A percentile compares a stretch with the other conserved stretches of the same genome.
Evolutionary conservation across 2,329 filamentous ascomycete genomes (phyloP).

Genomic region (Aspergillus glaucus): DNA sequence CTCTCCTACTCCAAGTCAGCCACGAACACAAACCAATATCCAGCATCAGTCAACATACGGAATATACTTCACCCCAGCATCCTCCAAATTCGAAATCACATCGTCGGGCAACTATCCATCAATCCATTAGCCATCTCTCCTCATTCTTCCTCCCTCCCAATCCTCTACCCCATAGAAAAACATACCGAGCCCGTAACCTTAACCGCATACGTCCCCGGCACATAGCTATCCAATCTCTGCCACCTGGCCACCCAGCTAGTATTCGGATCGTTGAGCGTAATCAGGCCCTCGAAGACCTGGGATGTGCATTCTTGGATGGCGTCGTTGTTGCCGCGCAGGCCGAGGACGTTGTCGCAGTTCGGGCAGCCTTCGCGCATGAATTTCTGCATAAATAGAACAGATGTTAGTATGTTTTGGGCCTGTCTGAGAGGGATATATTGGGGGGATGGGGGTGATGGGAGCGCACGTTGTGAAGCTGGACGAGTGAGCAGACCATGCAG

Average conservation of each 20-base stretch:
- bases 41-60: conserved; percentile 37
- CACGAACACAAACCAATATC: background rate
- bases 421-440: too few relatives aligned
- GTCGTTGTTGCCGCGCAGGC: conserved; percentile 71
- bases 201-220: conserved; percentile 83
- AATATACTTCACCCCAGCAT: conserved; percentile 56
- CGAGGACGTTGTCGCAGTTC: conserved; percentile 91
- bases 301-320: conserved; percentile 89
- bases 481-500: conserved; percentile 97
- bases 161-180: conserved; percentile 5
- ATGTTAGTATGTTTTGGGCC: background rate
- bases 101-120: conserved; percentile 49
- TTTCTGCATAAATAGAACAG: conserved; percentile 47
- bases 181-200: conserved; percentile 78
- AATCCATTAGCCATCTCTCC: background rate
- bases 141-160: background rate
- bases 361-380: conserved; percentile 86
- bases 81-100: conserved; percentile 50
- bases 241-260: conserved; percentile 94
- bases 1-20: conserved; percentile 28
- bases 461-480: conserved; percentile 69
- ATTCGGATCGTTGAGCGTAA: conserved; percentile 74
- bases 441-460: background rate
- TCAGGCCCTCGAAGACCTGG: conserved; percentile 88
- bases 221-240: conserved; percentile 85